Evolutionary conservation across 2,329 filamentous ascomycete genomes (phyloP).

Genomic region (Pseudogymnoascus sp.): DNA sequence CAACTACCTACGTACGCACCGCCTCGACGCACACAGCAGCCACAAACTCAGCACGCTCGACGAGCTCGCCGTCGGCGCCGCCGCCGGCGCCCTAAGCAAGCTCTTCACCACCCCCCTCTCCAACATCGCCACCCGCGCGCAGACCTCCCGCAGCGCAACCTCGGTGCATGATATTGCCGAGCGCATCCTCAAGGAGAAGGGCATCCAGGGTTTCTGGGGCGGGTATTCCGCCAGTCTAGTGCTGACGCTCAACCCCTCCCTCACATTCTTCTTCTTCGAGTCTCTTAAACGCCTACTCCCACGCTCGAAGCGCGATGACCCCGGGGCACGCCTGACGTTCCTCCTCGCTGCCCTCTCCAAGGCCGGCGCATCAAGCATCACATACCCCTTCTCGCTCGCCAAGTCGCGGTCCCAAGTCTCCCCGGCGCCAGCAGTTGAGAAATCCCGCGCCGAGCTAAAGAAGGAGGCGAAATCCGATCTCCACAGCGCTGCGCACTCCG

Average conservation of each 20-base stretch:
- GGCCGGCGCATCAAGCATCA: constrained; percentile 63
- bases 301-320: constrained; percentile 41
- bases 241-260: constrained; percentile 73
- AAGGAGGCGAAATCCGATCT: constrained; percentile 21
- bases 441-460: constrained; percentile 25
- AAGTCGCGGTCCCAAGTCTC: constrained; percentile 68
- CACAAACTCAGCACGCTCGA: constrained; percentile 41
- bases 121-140: constrained; percentile 74
- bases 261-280: constrained; percentile 79
- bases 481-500: constrained; percentile 27
- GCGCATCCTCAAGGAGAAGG: constrained; percentile 59
- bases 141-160: constrained; percentile 44
- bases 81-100: constrained; percentile 67
- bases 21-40: constrained; percentile 22
- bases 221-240: constrained; percentile 76
- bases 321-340: constrained; percentile 48
- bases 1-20: constrained; percentile 38
- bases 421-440: constrained; percentile 29
- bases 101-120: constrained; percentile 71
- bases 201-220: constrained; percentile 71
- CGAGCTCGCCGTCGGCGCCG: constrained; percentile 64
- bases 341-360: constrained; percentile 70
- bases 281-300: constrained; percentile 55
- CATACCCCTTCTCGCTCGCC: constrained; percentile 80
- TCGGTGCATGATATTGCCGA: constrained; percentile 48